Evolutionary conservation across 345 rosid genomes (phyloP).

Genomic region (Moricandia moricandioides): DNA sequence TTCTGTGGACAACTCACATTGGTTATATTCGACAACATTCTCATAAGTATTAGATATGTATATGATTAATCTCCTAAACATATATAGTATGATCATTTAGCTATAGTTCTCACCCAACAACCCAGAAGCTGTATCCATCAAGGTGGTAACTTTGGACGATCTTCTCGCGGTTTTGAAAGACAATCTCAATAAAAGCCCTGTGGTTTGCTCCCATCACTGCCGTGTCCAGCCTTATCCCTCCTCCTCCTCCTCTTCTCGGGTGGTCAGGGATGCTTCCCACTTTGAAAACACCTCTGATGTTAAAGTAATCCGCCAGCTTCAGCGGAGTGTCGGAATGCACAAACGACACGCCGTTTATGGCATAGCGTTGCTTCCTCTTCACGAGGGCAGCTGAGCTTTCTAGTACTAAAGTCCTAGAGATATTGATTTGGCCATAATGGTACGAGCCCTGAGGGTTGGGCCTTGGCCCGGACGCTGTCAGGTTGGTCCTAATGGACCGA

Average conservation of each 20-base stretch:
- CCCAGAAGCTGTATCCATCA: constrained; percentile 79
- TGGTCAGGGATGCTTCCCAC: constrained; percentile 60
- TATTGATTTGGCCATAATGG: constrained; percentile 73
- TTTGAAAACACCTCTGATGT: constrained; percentile 59
- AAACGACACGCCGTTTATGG: constrained; percentile 71
- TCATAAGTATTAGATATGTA: neutral
- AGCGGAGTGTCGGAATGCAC: constrained; percentile 70
- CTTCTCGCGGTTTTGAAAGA: constrained; percentile 71
- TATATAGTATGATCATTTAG: neutral
- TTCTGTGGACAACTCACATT: constrained; percentile 42
- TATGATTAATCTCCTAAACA: neutral
- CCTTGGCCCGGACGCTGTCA: constrained; percentile 91
- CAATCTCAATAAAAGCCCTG: constrained; percentile 64
- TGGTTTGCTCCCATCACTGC: constrained; percentile 72
- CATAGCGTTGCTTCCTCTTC: constrained; percentile 74
- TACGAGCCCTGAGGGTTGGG: constrained; percentile 98
- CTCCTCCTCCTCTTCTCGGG: constrained; percentile 36
- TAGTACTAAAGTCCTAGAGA: constrained; percentile 56
- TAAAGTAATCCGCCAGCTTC: constrained; percentile 81
- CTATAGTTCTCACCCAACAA: constrained; percentile 65
- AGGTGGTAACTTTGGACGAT: constrained; percentile 84
- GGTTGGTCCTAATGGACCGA: constrained; percentile 75
- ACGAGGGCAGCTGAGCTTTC: constrained; percentile 60
- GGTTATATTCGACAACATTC: neutral
- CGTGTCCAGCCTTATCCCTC: constrained; percentile 52